These are phyloP conservation scores for Neospora caninum DNA, from an alignment of 169 alveolate genomes.

Conservation along the genomic window DNA sequence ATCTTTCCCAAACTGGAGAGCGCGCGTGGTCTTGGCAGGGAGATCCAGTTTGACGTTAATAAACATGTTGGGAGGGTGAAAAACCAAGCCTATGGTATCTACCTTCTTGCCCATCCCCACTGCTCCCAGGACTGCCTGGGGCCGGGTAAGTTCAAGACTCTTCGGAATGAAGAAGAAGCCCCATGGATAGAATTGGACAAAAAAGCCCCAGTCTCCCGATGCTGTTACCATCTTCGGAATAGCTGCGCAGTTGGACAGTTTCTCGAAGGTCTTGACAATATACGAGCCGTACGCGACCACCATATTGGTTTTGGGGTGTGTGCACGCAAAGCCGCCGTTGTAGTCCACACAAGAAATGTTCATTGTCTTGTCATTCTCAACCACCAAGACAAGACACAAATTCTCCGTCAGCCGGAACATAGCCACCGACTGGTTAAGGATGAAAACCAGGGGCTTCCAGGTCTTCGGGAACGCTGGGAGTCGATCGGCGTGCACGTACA, in stretches of 20 bases:
- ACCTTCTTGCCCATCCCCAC: conserved; percentile 72
- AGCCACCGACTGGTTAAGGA: conserved; percentile 67
- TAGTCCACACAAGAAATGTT: conserved; percentile 75
- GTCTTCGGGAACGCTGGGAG: conserved; percentile 78
- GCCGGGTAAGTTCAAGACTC: conserved; percentile 74
- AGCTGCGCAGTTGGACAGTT: conserved; percentile 65
- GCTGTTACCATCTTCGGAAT: conserved; percentile 71
- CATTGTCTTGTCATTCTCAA: conserved; percentile 68
- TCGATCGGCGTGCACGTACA: conserved; percentile 75
- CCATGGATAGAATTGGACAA: conserved; percentile 77
- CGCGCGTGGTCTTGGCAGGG: conserved; percentile 73
- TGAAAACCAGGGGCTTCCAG: conserved; percentile 78
- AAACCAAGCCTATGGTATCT: conserved; percentile 73
- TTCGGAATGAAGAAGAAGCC: conserved; percentile 76
- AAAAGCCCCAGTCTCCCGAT: conserved; percentile 79
- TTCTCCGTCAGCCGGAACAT: conserved; percentile 74
- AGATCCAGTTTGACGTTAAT: conserved; percentile 74
- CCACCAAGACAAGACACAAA: conserved; percentile 70
- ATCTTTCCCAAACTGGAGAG: conserved; percentile 72
- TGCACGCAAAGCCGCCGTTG: conserved; percentile 77
- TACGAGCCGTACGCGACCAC: conserved; percentile 77
- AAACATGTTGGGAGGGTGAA: conserved; percentile 75
- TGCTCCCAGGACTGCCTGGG: conserved; percentile 71
- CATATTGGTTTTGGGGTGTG: conserved; percentile 74
- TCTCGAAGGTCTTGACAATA: conserved; percentile 69